A percentile compares a stretch with the other conserved stretches of the same genome.
These are phyloP conservation scores for Pleochaeta shiraiana DNA, from an alignment of 2,329 filamentous ascomycete species.

Conservation along the genomic window DNA sequence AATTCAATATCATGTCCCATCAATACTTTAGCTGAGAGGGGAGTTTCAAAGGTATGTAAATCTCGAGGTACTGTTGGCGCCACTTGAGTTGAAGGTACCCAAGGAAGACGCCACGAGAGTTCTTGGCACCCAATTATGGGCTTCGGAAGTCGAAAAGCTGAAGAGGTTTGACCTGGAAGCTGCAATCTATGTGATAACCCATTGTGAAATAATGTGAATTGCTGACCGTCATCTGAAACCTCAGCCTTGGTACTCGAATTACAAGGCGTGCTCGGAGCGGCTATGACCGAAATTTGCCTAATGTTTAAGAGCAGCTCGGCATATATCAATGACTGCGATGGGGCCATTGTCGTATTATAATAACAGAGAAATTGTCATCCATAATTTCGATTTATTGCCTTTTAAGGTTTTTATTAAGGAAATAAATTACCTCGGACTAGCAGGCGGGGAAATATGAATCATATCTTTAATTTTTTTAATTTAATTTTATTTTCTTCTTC, in stretches of 20 bases:
- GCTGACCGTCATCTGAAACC: conserved; percentile 25
- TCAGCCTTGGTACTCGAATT: conserved; percentile 14
- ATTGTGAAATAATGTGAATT: conserved; percentile 27
- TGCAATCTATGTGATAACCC: conserved; percentile 19
- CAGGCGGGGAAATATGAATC: too few relatives aligned
- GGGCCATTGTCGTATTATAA: neutral
- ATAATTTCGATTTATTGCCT: too few relatives aligned
- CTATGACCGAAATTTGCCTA: conserved; percentile 37
- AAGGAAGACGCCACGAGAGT: conserved; percentile 33
- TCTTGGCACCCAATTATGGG: conserved; percentile 15
- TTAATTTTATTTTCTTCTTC: too few relatives aligned
- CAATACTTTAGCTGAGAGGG: conserved; percentile 33
- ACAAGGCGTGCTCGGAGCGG: conserved; percentile 24
- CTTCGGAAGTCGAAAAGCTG: conserved; percentile 8
- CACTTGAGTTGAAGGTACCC: conserved; percentile 10
- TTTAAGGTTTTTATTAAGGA: too few relatives aligned
- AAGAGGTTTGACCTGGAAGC: conserved; percentile 20
- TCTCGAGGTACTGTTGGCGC: conserved; percentile 4
- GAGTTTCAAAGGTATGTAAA: conserved; percentile 11
- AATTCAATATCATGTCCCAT: conserved; percentile 14
- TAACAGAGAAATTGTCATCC: too few relatives aligned
- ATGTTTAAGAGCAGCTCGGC: conserved; percentile 44
- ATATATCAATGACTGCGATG: conserved; percentile 24
- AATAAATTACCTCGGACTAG: too few relatives aligned
- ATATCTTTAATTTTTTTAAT: too few relatives aligned